These are phyloP conservation scores for Centella asiatica DNA, from an alignment of 129 eudicot genomes.

Conservation along the genomic window DNA sequence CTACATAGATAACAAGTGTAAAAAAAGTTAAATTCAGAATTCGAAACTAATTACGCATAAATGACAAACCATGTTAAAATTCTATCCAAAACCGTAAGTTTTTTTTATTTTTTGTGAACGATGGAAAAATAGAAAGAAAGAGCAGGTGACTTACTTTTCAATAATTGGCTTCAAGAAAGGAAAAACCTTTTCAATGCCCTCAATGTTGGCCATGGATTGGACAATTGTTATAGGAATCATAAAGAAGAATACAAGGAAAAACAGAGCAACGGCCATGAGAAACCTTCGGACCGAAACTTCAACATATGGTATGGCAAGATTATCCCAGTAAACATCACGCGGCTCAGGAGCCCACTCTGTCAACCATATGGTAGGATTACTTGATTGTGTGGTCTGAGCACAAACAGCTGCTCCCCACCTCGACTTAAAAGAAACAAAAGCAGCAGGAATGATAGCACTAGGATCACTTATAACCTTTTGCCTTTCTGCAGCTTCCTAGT, in stretches of 20 bases:
- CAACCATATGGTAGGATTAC: constrained; percentile 88
- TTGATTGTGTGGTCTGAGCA: constrained; percentile 84
- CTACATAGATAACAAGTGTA: not conserved
- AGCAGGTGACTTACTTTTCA: constrained; percentile 46
- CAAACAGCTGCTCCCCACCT: constrained; percentile 99
- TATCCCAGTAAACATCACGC: constrained; percentile 89
- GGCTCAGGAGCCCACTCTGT: constrained; percentile 99
- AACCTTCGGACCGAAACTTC: constrained; percentile 60
- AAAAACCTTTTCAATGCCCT: constrained; percentile 66
- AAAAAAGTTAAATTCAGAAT: too few species aligned
- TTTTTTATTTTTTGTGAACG: too few species aligned
- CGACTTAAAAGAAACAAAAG: constrained; percentile 87
- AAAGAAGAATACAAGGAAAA: constrained; percentile 80
- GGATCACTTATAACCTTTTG: constrained; percentile 77
- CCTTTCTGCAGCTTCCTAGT: constrained; percentile 75
- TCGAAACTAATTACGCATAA: too few species aligned
- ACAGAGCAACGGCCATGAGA: constrained; percentile 68
- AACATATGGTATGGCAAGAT: constrained; percentile 84
- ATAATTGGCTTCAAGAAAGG: constrained; percentile 67
- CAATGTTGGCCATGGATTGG: constrained; percentile 85
- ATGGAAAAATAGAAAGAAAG: not conserved
- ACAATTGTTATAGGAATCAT: constrained; percentile 96
- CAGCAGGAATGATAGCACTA: constrained; percentile 67
- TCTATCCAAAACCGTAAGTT: not conserved
- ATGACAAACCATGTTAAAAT: too few species aligned